A percentile compares a stretch with the other conserved stretches of the same genome.
Conservation (phyloP, 2,329 filamentous ascomycete species). For the Colletotrichum incanum region DNA sequence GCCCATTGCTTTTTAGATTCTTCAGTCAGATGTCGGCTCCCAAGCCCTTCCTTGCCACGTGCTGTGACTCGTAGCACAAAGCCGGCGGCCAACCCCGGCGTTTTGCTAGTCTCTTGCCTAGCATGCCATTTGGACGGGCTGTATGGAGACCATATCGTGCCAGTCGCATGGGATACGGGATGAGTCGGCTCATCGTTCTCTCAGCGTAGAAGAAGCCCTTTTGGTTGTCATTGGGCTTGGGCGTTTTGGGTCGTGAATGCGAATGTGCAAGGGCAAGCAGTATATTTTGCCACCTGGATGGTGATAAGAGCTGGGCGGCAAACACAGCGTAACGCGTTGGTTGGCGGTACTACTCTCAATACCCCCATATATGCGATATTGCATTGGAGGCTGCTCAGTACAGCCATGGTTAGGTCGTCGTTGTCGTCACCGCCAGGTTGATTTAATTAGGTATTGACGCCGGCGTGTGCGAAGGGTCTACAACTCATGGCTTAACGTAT, state of each 20-base stretch:
- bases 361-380: not conserved
- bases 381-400: not conserved
- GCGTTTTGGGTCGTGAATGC: constrained; percentile 1
- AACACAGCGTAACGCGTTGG: constrained; percentile 7
- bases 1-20: constrained; percentile 29
- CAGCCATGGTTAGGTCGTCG: not conserved
- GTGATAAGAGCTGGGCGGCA: constrained; percentile 21
- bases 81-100: constrained; percentile 10
- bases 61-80: constrained; percentile 15
- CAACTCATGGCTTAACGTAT: not conserved
- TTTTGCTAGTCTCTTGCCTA: constrained; percentile 3
- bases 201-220: constrained; percentile 5
- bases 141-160: constrained; percentile 11
- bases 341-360: not conserved
- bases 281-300: not conserved
- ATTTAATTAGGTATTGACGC: not conserved
- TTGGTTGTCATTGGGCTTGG: constrained; percentile 9
- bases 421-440: not conserved
- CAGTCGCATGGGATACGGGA: constrained; percentile 27
- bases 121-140: constrained; percentile 3
- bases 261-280: constrained; percentile 11
- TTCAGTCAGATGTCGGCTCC: constrained; percentile 30
- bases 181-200: constrained; percentile 18
- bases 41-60: constrained; percentile 42
- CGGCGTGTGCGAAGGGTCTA: not conserved